A percentile compares a stretch with the other conserved stretches of the same genome.
phyloP scores from a whole-genome alignment of 345 rosid species.

The Populus davidiana region DNA sequence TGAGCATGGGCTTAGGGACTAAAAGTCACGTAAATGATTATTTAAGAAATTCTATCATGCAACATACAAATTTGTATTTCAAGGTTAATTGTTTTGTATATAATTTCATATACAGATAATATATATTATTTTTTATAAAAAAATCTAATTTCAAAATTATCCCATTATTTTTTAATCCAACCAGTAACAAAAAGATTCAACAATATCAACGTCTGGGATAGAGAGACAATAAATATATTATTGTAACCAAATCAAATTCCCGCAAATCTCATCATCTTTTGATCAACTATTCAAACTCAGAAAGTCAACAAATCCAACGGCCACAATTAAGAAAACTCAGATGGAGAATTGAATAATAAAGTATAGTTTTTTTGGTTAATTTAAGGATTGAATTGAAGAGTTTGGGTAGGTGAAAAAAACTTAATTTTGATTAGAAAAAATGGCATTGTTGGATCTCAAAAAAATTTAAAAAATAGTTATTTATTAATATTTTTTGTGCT shows the following conservation, averaged over 20 bases:
- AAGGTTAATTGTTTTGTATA: no score
- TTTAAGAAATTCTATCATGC: no score
- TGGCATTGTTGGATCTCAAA: conserved; percentile 48
- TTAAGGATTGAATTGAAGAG: background rate
- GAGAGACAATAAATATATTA: no score
- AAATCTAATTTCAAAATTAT: no score
- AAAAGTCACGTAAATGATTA: no score
- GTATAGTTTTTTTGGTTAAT: conserved; percentile 6
- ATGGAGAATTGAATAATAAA: conserved; percentile 20
- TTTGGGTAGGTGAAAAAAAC: conserved; percentile 20
- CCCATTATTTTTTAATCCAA: no score
- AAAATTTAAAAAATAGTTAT: background rate
- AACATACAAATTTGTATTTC: no score
- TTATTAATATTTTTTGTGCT: conserved; percentile 1
- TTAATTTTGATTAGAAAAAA: conserved; percentile 35
- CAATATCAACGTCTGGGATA: no score
- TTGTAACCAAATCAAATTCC: conserved; percentile 8
- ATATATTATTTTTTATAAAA: no score
- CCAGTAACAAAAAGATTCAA: no score
- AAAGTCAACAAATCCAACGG: conserved; percentile 42
- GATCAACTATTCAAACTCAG: conserved; percentile 22
- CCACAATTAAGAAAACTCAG: background rate
- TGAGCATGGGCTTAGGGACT: no score
- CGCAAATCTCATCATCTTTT: conserved; percentile 18
- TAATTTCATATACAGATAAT: no score